Base-by-base conservation (phyloP, 73 alveolate genomes). In the Symbiodinium pilosum region DNA sequence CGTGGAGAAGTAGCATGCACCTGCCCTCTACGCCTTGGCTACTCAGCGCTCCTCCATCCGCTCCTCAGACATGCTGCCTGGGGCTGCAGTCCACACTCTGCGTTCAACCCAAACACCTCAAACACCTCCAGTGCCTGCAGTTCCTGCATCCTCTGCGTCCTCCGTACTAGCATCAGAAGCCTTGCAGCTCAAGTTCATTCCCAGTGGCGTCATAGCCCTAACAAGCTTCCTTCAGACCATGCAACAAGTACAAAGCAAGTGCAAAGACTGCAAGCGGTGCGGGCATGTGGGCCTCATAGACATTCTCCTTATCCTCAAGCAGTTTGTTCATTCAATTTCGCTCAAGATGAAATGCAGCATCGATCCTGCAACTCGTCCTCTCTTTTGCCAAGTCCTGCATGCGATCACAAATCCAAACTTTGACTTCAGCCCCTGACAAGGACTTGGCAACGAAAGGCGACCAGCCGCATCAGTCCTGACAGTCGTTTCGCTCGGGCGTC, bases 61-160 rank as follows among this genome's bases (percentile, higher is more conserved):
- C 81, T 64, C 81, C 81, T 64, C 81, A 64, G 81, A 64, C 81
- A n/a, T n/a, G 34, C 81, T 64, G 81, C 81, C 81, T 64, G 12
- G 1, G 41, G 59, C 14, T 6, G 59, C 59, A 9, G 59, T 9
- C 59, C 6, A 47, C 59, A 14, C 59, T 14, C 21, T 14, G 59
- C 59, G 59, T 14, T 14, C 21, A 47, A 6, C 6, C 14, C 59
- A 14, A 14, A 47, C 59, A 14, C 6, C 14, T 6, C 6, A 6
- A 14, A 9, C 59, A 6, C 59, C 14, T 6, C 59, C 59, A 9
- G 59, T 47, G 59, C 59, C 59, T 6, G 59, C 59, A 47, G n/a
- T n/a, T n/a, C 59, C 14, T 6, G 21, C 59, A 9, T 6, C 14
- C 21, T 14, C 59, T 6, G 59, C 59, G 14, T 47, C 59, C 6